A percentile compares a stretch with the other conserved stretches of the same genome.
These are phyloP conservation scores for Physcomitrellopsis africana DNA, from an alignment of 225 moss, liverwort and hornwort species.

Conservation along the genomic window DNA sequence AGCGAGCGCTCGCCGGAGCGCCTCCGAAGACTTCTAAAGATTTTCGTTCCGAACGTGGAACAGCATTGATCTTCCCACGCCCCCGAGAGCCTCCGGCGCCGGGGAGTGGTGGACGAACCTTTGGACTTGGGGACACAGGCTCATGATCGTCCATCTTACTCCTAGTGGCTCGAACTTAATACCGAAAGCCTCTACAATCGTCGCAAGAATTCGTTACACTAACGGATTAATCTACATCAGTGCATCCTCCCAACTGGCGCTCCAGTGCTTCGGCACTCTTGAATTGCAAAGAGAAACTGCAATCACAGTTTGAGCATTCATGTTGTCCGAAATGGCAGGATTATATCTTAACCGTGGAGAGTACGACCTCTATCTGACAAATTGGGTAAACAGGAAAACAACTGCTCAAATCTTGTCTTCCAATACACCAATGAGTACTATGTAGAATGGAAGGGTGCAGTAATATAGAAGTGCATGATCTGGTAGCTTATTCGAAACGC, in stretches of 20 bases:
- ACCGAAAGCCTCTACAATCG: conserved; percentile 24
- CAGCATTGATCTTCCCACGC: conserved; percentile 30
- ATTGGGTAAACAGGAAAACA: too few species aligned
- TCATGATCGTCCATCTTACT: conserved; percentile 40
- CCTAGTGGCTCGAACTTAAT: not conserved
- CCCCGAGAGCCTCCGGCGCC: conserved; percentile 19
- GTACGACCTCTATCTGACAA: too few species aligned
- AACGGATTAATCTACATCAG: conserved; percentile 27
- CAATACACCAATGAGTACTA: too few species aligned
- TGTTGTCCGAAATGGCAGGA: too few species aligned
- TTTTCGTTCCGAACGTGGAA: conserved; percentile 47
- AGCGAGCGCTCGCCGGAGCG: conserved; percentile 49
- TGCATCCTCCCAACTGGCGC: too few species aligned
- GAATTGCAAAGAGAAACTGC: not conserved
- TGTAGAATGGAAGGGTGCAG: too few species aligned
- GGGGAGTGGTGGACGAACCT: not conserved
- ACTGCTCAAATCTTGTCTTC: too few species aligned
- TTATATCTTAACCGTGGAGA: too few species aligned
- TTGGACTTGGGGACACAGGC: conserved; percentile 18
- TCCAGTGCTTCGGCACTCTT: not conserved
- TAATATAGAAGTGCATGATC: too few species aligned
- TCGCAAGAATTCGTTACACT: conserved; percentile 3
- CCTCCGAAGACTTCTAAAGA: conserved; percentile 71
- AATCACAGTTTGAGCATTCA: too few species aligned
- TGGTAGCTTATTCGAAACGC: too few species aligned